Conservation (phyloP, 192 early-diverging fungal genomes). For the Endogone sp. region DNA sequence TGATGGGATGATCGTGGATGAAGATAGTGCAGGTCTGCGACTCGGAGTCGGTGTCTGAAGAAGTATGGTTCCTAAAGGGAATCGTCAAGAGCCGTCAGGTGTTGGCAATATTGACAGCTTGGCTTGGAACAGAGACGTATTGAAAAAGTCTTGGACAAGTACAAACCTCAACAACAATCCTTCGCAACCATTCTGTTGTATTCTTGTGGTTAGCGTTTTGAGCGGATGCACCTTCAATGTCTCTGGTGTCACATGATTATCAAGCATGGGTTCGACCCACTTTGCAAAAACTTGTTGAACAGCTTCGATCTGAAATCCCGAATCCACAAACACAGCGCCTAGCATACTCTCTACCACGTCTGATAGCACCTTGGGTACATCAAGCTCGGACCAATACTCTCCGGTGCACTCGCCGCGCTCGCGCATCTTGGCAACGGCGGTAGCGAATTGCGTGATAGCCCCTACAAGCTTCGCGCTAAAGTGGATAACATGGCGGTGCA, state of each 20-base stretch:
- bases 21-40: slow-evolving; percentile 38
- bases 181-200: slow-evolving; percentile 42
- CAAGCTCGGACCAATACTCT: slow-evolving; percentile 77
- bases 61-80: slow-evolving; percentile 28
- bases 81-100: too few relatives aligned
- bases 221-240: slow-evolving; percentile 44
- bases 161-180: slow-evolving; percentile 9
- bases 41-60: slow-evolving; percentile 6
- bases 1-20: slow-evolving; percentile 28
- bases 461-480: slow-evolving; percentile 47
- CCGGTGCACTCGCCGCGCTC: slow-evolving; percentile 29
- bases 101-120: too few relatives aligned
- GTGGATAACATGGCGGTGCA: slow-evolving; percentile 69
- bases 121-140: too few relatives aligned
- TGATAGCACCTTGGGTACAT: slow-evolving; percentile 83
- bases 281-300: slow-evolving; percentile 36
- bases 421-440: slow-evolving; percentile 40
- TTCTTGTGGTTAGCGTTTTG: slow-evolving; percentile 20
- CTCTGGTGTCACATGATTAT: slow-evolving; percentile 37
- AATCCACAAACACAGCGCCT: slow-evolving; percentile 86
- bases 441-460: slow-evolving; percentile 53
- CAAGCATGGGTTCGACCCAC: slow-evolving; percentile 33
- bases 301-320: slow-evolving; percentile 56
- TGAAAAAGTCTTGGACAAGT: too few relatives aligned
- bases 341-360: slow-evolving; percentile 88